Evolutionary conservation across 345 rosid species (phyloP).

Genomic region (Eutrema japonicum): DNA sequence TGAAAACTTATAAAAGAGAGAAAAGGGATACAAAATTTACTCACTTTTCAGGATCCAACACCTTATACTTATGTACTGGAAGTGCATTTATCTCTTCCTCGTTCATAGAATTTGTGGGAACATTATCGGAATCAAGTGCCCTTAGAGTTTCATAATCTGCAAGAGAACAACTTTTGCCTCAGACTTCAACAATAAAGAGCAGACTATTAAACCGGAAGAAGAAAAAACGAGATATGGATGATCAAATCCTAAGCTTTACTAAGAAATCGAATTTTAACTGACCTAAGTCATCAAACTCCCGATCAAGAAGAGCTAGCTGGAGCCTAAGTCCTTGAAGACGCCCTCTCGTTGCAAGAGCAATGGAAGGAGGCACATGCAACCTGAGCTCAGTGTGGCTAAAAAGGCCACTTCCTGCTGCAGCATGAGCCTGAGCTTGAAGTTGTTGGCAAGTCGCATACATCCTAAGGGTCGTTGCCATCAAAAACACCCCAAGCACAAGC

Average conservation of each 20-base stretch:
- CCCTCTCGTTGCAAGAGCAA: constrained; percentile 89
- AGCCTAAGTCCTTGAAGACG: constrained; percentile 92
- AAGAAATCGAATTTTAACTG: neutral
- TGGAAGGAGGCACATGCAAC: constrained; percentile 87
- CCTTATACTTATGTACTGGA: constrained; percentile 87
- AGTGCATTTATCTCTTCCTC: constrained; percentile 95
- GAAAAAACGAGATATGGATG: neutral
- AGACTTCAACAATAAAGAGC: neutral
- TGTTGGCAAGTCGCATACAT: constrained; percentile 97
- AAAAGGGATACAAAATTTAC: neutral
- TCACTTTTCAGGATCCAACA: constrained; percentile 56
- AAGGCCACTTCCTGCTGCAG: constrained; percentile 83
- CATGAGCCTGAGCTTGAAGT: constrained; percentile 94
- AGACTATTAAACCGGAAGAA: neutral
- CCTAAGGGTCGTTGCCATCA: constrained; percentile 86
- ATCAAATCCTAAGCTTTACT: neutral
- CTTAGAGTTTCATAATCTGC: constrained; percentile 94
- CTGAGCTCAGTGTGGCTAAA: constrained; percentile 88
- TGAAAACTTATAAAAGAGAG: neutral
- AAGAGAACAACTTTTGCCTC: constrained; percentile 14
- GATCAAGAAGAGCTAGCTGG: constrained; percentile 95
- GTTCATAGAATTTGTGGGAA: constrained; percentile 72
- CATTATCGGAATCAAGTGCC: constrained; percentile 85
- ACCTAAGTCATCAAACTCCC: constrained; percentile 96
- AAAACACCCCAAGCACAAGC: constrained; percentile 90